Conservation (phyloP, 192 early-diverging fungal genomes). For the Neocallimastix lanati region DNA sequence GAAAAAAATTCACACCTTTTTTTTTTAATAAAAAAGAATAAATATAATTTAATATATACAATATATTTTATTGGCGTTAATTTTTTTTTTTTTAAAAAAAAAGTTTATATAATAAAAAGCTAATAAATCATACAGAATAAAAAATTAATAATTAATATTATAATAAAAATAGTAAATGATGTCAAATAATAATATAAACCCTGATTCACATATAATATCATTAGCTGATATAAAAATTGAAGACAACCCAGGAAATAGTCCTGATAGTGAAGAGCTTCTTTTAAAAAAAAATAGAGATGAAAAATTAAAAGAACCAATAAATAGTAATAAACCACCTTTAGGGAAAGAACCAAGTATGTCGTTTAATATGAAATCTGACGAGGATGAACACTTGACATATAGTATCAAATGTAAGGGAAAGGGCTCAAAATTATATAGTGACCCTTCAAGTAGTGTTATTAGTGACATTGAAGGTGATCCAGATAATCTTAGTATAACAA, state of each 20-base stretch:
- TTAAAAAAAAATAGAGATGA: background rate
- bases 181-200: background rate
- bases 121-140: too few species aligned
- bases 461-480: background rate
- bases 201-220: background rate
- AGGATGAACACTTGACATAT: background rate
- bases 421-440: background rate
- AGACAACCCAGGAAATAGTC: background rate
- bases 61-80: too few species aligned
- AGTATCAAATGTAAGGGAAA: background rate
- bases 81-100: too few species aligned
- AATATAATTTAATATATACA: too few species aligned
- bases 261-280: background rate
- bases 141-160: too few species aligned
- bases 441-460: background rate
- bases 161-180: too few species aligned
- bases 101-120: too few species aligned
- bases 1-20: too few species aligned
- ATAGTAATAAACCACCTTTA: background rate
- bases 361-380: background rate
- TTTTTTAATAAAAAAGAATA: too few species aligned
- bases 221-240: background rate
- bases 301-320: background rate
- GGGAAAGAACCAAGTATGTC: background rate
- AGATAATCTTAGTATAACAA: background rate